A percentile compares a stretch with the other conserved stretches of the same genome.
phyloP scores from a whole-genome alignment of 495 filamentous ascomycete species.

The Aeminium ludgeri region DNA sequence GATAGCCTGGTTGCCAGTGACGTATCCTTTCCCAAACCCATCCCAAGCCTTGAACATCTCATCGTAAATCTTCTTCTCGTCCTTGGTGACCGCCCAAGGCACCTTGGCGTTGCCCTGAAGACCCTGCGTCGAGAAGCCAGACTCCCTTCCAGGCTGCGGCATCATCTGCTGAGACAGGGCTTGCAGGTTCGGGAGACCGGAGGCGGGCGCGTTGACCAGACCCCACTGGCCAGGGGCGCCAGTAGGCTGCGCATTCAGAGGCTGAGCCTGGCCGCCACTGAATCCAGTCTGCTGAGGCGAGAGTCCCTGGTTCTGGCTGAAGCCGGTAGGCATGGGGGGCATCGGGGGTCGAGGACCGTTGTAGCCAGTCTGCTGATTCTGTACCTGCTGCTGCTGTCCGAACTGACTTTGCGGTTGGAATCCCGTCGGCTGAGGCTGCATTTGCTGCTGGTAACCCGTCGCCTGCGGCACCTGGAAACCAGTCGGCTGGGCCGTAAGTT shows the following conservation, averaged over 20 bases:
- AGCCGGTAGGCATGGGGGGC: slow-evolving; percentile 88
- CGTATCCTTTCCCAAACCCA: slow-evolving; percentile 81
- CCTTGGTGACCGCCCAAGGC: slow-evolving; percentile 97
- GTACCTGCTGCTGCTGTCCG: slow-evolving; percentile 30
- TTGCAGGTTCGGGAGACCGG: slow-evolving; percentile 83
- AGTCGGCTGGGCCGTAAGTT: slow-evolving; percentile 60
- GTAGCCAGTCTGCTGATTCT: slow-evolving; percentile 41
- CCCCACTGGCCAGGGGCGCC: slow-evolving; percentile 96
- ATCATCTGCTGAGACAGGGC: slow-evolving; percentile 92
- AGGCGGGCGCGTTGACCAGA: slow-evolving; percentile 80
- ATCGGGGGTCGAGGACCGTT: slow-evolving; percentile 73
- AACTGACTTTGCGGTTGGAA: slow-evolving; percentile 31
- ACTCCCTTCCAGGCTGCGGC: slow-evolving; percentile 88
- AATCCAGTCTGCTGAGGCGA: slow-evolving; percentile 45
- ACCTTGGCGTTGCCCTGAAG: slow-evolving; percentile 87
- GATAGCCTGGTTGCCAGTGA: slow-evolving; percentile 83
- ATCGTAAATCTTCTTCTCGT: slow-evolving; percentile 96
- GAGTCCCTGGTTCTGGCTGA: slow-evolving; percentile 26
- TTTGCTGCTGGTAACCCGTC: slow-evolving; percentile 27
- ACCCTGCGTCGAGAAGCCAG: slow-evolving; percentile 74
- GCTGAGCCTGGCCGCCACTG: slow-evolving; percentile 27
- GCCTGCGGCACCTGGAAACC: slow-evolving; percentile 42
- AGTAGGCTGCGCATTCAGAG: slow-evolving; percentile 85
- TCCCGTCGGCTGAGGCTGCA: slow-evolving; percentile 37
- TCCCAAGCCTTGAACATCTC: slow-evolving; percentile 94